Base-by-base conservation (phyloP, 768 basidiomycete species). In the Saitozyma podzolica region DNA sequence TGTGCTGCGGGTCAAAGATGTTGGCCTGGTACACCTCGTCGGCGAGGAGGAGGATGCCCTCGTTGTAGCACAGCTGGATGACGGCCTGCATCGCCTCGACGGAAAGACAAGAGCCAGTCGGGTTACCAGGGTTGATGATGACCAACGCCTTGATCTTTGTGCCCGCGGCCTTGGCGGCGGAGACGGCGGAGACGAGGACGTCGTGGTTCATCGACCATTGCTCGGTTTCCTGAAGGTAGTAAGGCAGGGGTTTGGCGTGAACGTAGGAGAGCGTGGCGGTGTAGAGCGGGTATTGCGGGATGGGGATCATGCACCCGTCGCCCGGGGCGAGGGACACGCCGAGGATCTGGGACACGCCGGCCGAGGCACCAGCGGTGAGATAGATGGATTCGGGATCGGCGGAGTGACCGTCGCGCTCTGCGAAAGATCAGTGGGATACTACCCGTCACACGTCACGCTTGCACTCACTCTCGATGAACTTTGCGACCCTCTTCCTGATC, bases 11-110 rank as follows among this genome's bases (percentile, higher is more conserved):
- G 50, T 84, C 82, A 82, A 94, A 93, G 50, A 98, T 84, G 83
- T 98, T 98, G 70, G 82, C 82, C 80, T 99, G 95, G 84, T 99
- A 97, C n/a, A 99, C 95, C 80, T 99, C 95, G 80, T 99, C 95
- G 0, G 95, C 95, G 67, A 98, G 85, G 55, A 99, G 86, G 19
- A 95, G 89, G 61, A 99, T 86, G 8, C 83, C 82, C 80, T 97
- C 83, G 68, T 89, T 83, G 76, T 93, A 90, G 80, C 92, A 95
- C 9, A 98, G 80, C 37, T 86, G 80, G n/a, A 96, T 86, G 61
- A 99, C 84, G 54, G 84, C 81, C 60, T 84, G 82, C 83, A 92
- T 90, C 19, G 89, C 90, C 39, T 79, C 67, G 61, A 85, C 83
- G 66, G 87, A 85, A 10, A 99, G 85, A 55, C 95, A 84, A 5